These are phyloP conservation scores for Blastocystis sp. DNA, from an alignment of 352 stramenopile genomes.

Conservation along the genomic window DNA sequence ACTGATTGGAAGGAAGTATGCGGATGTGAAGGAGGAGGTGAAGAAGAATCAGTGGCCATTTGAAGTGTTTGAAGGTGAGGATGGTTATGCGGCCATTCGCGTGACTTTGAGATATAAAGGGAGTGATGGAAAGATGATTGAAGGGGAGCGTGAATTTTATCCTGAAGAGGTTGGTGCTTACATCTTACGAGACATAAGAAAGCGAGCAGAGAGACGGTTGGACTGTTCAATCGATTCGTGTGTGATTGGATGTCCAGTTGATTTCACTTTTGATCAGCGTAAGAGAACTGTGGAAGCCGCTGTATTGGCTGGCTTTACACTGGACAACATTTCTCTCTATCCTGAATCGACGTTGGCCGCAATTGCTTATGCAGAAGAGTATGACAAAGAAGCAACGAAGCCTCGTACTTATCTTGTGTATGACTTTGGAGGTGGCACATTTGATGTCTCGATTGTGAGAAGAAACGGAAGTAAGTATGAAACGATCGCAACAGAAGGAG, in stretches of 20 bases:
- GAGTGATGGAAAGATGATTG: background rate
- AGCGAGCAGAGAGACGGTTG: background rate
- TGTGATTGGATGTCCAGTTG: slow-evolving; percentile 46
- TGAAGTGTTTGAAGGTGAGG: slow-evolving; percentile 30
- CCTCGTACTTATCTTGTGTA: slow-evolving; percentile 27
- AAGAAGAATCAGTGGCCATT: slow-evolving; percentile 36
- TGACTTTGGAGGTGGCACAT: slow-evolving; percentile 59
- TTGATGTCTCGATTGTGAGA: slow-evolving; percentile 38
- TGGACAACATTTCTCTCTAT: slow-evolving; percentile 2
- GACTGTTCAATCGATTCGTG: background rate
- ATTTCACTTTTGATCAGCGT: slow-evolving; percentile 25
- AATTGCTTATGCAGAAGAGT: slow-evolving; percentile 31
- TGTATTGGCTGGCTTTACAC: slow-evolving; percentile 17
- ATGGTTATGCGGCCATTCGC: slow-evolving; percentile 12
- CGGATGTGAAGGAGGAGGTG: slow-evolving; percentile 24
- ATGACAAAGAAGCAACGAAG: background rate
- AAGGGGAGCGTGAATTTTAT: background rate
- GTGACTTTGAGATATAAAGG: background rate
- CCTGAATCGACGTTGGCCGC: background rate
- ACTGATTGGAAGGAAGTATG: slow-evolving; percentile 50
- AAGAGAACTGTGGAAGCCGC: background rate
- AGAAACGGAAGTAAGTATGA: background rate
- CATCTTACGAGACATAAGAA: slow-evolving; percentile 5
- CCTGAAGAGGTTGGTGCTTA: background rate
- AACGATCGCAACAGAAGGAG: slow-evolving; percentile 1